Evolutionary conservation across 805 yeast species (phyloP), one percentile per base, ranked within the genome.

Genomic region (Candida wancherniae): DNA sequence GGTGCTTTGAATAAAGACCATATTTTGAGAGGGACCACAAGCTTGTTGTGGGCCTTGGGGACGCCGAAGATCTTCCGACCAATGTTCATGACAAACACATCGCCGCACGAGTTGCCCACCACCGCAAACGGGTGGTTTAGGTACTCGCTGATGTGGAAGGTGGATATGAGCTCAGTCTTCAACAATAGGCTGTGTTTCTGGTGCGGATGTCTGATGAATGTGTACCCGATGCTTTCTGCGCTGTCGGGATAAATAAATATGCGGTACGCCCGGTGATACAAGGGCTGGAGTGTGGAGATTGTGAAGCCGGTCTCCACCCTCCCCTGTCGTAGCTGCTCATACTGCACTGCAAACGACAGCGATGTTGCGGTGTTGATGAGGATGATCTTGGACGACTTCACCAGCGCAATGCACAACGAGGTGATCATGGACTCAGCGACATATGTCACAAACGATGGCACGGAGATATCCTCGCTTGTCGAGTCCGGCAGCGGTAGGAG

Each of bases 21-120:
- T 48, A 58, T 40, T 48, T 50, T 36, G 55, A 74, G 31, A 46
- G 72, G 53, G 58, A 53, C 46, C 63, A 64, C 50, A 45, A 71
- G 34, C 42, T 60, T 43, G 54, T 58, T 37, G 45, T 66, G 37
- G 19, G 54, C 39, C 49, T 62, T 63, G 2, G 57, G 47, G 8
- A 61, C 59, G 16, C 56, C 50, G 12, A 64, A 43, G 13, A 59
- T 45, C 43, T 61, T 63, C 23, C 71, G 41, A n/a, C 67, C 57
- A 14, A 57, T 42, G 39, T 67, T 64, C 16, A 61, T 48, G 9
- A 66, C 46, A 17, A 49, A 45, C 4, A 66, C 48, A 15, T 60
- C 63, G 2, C 71, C 71, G 20, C 48, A 50, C 4, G 62, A 42
- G 12, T 53, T 56, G 1, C 66, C 65, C 11, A 51, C 47, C 5